Conservation (phyloP, 2,329 filamentous ascomycete species). For the Aspergillus sergii region DNA sequence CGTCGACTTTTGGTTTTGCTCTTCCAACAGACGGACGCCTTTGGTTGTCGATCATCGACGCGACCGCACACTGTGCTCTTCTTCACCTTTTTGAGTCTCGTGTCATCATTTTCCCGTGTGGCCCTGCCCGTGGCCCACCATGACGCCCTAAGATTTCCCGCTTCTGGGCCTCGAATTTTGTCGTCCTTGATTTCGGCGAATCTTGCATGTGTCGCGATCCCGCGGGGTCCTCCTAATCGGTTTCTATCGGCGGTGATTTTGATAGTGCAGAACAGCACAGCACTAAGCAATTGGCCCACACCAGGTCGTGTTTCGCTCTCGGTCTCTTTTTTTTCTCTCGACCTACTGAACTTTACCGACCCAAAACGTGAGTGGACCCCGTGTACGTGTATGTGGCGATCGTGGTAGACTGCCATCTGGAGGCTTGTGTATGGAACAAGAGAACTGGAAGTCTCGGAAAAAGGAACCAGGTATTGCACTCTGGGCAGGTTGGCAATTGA, state of each 20-base stretch:
- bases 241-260: slow-evolving; percentile 16
- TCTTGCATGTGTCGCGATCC: slow-evolving; percentile 22
- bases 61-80: slow-evolving; percentile 19
- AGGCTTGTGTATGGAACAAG: slow-evolving; percentile 16
- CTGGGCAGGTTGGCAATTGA: slow-evolving; percentile 11
- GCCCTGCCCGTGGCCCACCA: slow-evolving; percentile 26
- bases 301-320: slow-evolving; percentile 2
- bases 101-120: slow-evolving; percentile 25
- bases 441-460: slow-evolving; percentile 20
- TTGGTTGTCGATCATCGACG: slow-evolving; percentile 15
- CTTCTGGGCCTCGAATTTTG: slow-evolving; percentile 18
- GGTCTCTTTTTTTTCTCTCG: slow-evolving; percentile 5
- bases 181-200: slow-evolving; percentile 15
- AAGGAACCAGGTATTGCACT: slow-evolving; percentile 14
- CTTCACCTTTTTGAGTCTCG: slow-evolving; percentile 19
- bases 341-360: slow-evolving; percentile 7
- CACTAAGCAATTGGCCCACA: background rate
- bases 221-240: slow-evolving; percentile 11
- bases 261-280: slow-evolving; percentile 2
- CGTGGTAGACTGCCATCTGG: slow-evolving; percentile 8
- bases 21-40: background rate
- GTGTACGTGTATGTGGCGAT: slow-evolving; percentile 13
- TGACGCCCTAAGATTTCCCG: slow-evolving; percentile 25
- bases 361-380: slow-evolving; percentile 10
- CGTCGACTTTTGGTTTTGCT: background rate